Percentiles rank a stretch among this genome's conserved stretches.
phyloP scores from a whole-genome alignment of 148 eudicot genomes.

The Polygonum aviculare region DNA sequence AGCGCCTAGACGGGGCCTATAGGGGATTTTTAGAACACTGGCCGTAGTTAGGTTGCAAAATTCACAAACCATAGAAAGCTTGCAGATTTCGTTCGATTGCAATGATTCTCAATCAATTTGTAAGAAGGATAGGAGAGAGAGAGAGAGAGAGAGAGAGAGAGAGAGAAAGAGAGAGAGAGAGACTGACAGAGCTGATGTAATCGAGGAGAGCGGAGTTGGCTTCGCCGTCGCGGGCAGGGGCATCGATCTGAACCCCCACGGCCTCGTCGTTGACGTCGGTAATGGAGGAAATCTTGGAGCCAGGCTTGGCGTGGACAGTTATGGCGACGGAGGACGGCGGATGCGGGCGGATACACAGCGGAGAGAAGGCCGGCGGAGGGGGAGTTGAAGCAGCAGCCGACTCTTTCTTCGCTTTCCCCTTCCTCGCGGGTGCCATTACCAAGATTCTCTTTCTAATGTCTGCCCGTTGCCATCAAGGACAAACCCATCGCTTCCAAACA shows the following conservation, averaged over 20 bases:
- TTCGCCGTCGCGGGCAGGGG: conserved; percentile 92
- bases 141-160: too few species aligned
- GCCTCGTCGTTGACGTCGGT: conserved; percentile 85
- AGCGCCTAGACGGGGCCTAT: too few species aligned
- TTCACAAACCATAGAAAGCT: too few species aligned
- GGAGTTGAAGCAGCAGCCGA: conserved; percentile 27
- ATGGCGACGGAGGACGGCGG: conserved; percentile 74
- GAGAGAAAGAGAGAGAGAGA: background rate
- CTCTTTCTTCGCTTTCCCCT: conserved; percentile 43
- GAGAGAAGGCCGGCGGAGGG: conserved; percentile 25
- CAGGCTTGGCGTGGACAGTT: conserved; percentile 93
- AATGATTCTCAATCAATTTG: background rate
- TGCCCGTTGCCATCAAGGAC: too few species aligned
- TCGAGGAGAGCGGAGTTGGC: conserved; percentile 85
- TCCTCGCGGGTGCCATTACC: conserved; percentile 54
- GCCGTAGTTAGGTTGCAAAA: too few species aligned
- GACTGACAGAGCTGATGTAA: conserved; percentile 69
- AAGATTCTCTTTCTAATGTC: background rate
- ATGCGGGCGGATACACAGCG: conserved; percentile 49
- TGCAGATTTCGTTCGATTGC: background rate
- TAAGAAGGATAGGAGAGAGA: background rate
- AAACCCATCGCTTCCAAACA: too few species aligned
- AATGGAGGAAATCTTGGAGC: conserved; percentile 75
- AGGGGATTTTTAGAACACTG: too few species aligned
- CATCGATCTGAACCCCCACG: conserved; percentile 89